phyloP scores from a whole-genome alignment of 345 rosid species.

The Moringa oleifera region DNA sequence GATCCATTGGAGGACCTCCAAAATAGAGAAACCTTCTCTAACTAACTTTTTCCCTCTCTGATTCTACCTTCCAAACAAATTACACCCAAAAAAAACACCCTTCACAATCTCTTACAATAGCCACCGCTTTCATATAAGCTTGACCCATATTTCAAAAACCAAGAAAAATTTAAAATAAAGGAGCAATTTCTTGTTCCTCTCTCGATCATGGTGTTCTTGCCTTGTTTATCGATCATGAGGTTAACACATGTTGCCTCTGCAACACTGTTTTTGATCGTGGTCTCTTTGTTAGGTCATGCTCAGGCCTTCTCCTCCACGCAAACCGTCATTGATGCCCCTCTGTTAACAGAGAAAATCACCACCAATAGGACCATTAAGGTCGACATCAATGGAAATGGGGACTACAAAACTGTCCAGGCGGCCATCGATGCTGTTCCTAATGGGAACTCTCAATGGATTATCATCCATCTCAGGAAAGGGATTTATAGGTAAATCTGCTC shows the following conservation, averaged over 20 bases:
- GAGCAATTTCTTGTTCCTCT: too few relatives aligned
- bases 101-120: too few relatives aligned
- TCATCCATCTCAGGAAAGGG: slow-evolving; percentile 84
- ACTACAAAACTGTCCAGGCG: slow-evolving; percentile 60
- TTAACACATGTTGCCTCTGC: slow-evolving; percentile 4
- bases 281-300: slow-evolving; percentile 18
- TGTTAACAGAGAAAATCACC: slow-evolving; percentile 61
- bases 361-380: slow-evolving; percentile 67
- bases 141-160: too few relatives aligned
- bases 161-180: too few relatives aligned
- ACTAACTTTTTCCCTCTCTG: neutral
- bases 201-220: neutral
- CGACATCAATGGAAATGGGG: slow-evolving; percentile 75
- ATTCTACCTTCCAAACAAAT: neutral
- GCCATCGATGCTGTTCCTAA: slow-evolving; percentile 73
- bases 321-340: slow-evolving; percentile 45
- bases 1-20: neutral
- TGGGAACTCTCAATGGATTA: slow-evolving; percentile 61
- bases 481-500: slow-evolving; percentile 50
- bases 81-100: neutral
- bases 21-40: neutral
- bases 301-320: slow-evolving; percentile 3
- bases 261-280: slow-evolving; percentile 10
- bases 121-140: too few relatives aligned
- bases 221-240: neutral